Percentiles rank a stretch among this genome's conserved stretches.
These are phyloP conservation scores for Penicillium brevicompactum DNA, from an alignment of 2,329 filamentous ascomycete species.

Conservation along the genomic window DNA sequence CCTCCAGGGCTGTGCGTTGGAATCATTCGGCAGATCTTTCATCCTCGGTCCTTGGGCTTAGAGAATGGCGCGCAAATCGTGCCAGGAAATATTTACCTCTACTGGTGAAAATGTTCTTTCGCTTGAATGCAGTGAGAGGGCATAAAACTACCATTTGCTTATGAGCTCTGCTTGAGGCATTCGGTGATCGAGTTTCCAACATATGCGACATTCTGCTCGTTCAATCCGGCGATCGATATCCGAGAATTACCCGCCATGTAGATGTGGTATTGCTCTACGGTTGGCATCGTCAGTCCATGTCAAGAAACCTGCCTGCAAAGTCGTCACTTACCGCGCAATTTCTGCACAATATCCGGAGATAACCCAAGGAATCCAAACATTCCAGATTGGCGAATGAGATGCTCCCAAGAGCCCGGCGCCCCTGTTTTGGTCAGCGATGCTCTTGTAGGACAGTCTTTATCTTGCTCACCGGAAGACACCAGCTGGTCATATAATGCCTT, in stretches of 20 bases:
- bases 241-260: slow-evolving; percentile 77
- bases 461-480: slow-evolving; percentile 9
- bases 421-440: slow-evolving; percentile 62
- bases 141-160: background rate
- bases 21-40: too few species aligned
- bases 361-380: slow-evolving; percentile 84
- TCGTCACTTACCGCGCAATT: slow-evolving; percentile 30
- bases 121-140: background rate
- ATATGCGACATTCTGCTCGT: slow-evolving; percentile 51
- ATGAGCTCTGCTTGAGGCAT: slow-evolving; percentile 6
- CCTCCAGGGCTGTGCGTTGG: too few species aligned
- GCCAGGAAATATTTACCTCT: too few species aligned
- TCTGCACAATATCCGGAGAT: slow-evolving; percentile 44
- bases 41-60: background rate
- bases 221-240: slow-evolving; percentile 93
- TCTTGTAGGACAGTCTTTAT: background rate
- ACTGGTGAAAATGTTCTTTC: too few species aligned
- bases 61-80: background rate
- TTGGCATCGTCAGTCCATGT: slow-evolving; percentile 2
- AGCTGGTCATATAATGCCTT: slow-evolving; percentile 73
- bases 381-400: slow-evolving; percentile 82
- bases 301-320: background rate
- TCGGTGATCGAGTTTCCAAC: slow-evolving; percentile 29
- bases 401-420: slow-evolving; percentile 68
- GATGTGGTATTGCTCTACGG: slow-evolving; percentile 44